Evolutionary conservation across 768 basidiomycete genomes (phyloP).

Genomic region (Lactarius evosmus): DNA sequence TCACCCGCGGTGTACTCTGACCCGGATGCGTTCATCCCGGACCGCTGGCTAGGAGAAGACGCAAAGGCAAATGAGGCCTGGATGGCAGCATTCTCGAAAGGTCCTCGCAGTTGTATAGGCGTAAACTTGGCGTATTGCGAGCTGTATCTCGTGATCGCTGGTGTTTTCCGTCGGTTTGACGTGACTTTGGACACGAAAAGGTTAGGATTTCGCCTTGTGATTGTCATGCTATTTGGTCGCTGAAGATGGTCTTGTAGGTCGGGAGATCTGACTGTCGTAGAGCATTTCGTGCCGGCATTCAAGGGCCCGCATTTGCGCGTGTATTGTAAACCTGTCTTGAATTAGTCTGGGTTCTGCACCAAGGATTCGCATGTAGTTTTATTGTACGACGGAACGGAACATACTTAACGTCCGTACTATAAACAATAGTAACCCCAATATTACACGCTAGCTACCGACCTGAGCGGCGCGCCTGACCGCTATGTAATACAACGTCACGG

Average conservation of each 20-base stretch:
- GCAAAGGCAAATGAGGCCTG: not conserved
- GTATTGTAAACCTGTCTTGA: not conserved
- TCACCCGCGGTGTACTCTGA: not conserved
- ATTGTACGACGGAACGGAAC: no score
- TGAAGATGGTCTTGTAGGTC: not conserved
- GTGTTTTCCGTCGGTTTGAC: constrained; percentile 2
- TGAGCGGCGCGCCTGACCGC: constrained; percentile 64
- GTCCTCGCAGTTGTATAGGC: not conserved
- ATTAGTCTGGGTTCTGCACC: no score
- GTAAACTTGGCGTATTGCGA: not conserved
- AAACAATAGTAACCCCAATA: no score
- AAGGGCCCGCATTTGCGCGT: not conserved
- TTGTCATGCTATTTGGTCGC: not conserved
- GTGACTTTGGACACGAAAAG: not conserved
- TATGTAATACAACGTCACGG: constrained; percentile 68
- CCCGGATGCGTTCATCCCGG: not conserved
- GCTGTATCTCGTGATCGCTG: not conserved
- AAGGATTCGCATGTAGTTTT: no score
- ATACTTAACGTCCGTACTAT: no score
- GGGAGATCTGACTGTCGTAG: not conserved
- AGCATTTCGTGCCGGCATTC: no score
- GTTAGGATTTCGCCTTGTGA: no score
- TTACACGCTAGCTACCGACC: constrained; percentile 75
- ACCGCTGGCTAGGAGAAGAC: no score
- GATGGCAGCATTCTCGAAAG: not conserved